Conservation (phyloP, 768 basidiomycete genomes). For the Auriscalpium vulgare region DNA sequence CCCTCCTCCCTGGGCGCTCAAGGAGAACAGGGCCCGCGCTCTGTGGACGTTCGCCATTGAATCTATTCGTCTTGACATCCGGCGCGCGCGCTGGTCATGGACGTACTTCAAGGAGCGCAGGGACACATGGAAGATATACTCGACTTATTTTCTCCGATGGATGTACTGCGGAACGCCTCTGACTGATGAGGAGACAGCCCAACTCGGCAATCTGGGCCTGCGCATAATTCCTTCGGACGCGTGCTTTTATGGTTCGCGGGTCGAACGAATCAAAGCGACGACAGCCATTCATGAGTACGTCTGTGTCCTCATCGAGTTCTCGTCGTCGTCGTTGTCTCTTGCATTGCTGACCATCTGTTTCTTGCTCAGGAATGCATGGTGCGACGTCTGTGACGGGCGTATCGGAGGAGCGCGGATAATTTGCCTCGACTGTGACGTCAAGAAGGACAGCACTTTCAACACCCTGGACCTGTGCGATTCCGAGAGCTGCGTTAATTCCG, state of each 20-base stretch:
- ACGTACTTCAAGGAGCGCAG: conserved; percentile 24
- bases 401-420: conserved; percentile 23
- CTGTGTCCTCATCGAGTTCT: not conserved
- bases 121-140: conserved; percentile 16
- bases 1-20: conserved; percentile 18
- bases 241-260: conserved; percentile 18
- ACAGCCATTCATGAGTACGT: conserved; percentile 17
- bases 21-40: conserved; percentile 18
- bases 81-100: conserved; percentile 21
- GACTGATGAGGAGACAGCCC: conserved; percentile 11
- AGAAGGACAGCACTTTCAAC: not conserved
- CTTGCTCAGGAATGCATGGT: conserved; percentile 10
- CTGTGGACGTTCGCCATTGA: conserved; percentile 24
- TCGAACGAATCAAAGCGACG: conserved; percentile 12
- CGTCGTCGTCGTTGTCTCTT: too few species aligned
- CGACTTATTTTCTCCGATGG: conserved; percentile 19
- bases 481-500: conserved; percentile 16
- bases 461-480: conserved; percentile 25
- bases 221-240: conserved; percentile 19
- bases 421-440: conserved; percentile 24
- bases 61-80: conserved; percentile 17
- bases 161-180: conserved; percentile 15
- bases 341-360: not conserved
- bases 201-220: conserved; percentile 11
- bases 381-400: conserved; percentile 20